These are phyloP conservation scores for Plasmodium yoelii DNA, from an alignment of 169 alveolate genomes.

Conservation along the genomic window DNA sequence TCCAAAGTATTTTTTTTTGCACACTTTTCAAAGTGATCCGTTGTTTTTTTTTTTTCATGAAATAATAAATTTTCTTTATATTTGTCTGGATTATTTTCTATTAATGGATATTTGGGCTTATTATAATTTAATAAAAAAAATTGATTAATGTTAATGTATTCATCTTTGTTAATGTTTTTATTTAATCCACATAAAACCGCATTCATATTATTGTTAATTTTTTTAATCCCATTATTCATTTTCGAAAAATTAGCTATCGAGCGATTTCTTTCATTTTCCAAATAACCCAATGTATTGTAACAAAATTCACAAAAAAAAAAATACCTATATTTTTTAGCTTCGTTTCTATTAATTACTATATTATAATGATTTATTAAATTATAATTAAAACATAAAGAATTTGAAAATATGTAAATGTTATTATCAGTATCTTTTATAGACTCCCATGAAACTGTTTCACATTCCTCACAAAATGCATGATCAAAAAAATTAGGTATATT, in stretches of 20 bases:
- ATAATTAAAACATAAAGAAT: slow-evolving; percentile 36
- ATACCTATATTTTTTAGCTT: slow-evolving; percentile 11
- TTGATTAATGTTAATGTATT: slow-evolving; percentile 9
- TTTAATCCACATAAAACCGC: not conserved
- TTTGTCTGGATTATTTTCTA: too few relatives aligned
- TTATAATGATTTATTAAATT: slow-evolving; percentile 32
- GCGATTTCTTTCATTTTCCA: slow-evolving; percentile 24
- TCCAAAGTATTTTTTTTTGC: too few relatives aligned
- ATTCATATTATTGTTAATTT: slow-evolving; percentile 23
- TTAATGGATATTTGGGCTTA: too few relatives aligned
- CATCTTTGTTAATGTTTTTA: not conserved
- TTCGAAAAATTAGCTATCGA: too few relatives aligned
- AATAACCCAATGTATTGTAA: slow-evolving; percentile 27
- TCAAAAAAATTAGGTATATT: slow-evolving; percentile 44
- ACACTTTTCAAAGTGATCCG: too few relatives aligned
- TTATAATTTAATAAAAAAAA: not conserved
- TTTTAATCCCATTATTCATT: not conserved
- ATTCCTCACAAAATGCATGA: slow-evolving; percentile 72
- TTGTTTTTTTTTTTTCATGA: too few relatives aligned
- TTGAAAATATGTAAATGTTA: slow-evolving; percentile 39
- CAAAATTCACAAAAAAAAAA: slow-evolving; percentile 48
- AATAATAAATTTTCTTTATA: too few relatives aligned
- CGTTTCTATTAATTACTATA: slow-evolving; percentile 8
- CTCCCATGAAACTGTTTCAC: slow-evolving; percentile 40
- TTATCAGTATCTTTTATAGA: slow-evolving; percentile 21